phyloP scores from a whole-genome alignment of 2,329 filamentous ascomycete species.

The Trichoderma brevicompactum region DNA sequence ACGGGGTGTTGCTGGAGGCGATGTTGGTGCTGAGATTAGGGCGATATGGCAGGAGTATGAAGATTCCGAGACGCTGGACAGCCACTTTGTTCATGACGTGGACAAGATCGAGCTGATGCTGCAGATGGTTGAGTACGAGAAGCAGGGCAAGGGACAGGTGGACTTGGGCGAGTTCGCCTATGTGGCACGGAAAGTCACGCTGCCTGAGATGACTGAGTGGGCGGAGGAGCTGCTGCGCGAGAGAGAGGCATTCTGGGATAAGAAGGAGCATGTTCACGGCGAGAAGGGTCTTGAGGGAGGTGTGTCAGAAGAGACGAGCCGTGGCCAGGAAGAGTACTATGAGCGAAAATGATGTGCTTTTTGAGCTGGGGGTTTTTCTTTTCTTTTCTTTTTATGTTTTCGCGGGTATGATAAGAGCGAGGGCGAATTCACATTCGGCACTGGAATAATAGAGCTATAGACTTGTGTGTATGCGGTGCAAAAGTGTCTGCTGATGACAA shows the following conservation, averaged over 20 bases:
- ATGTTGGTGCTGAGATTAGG: slow-evolving; percentile 70
- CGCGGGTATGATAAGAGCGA: background rate
- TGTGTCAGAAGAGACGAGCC: slow-evolving; percentile 43
- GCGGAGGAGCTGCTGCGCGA: slow-evolving; percentile 76
- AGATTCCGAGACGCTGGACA: slow-evolving; percentile 80
- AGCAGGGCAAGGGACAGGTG: slow-evolving; percentile 63
- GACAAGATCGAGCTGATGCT: slow-evolving; percentile 95
- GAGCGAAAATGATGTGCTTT: slow-evolving; percentile 33
- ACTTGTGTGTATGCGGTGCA: slow-evolving; percentile 7
- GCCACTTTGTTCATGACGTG: slow-evolving; percentile 90
- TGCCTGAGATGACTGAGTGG: slow-evolving; percentile 83
- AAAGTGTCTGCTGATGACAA: background rate
- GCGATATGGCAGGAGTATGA: slow-evolving; percentile 96
- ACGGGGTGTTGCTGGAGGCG: slow-evolving; percentile 73
- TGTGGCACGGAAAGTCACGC: slow-evolving; percentile 72
- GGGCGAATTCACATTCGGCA: slow-evolving; percentile 18
- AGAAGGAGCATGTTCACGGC: slow-evolving; percentile 52
- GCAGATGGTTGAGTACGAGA: slow-evolving; percentile 98
- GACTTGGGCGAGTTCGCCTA: slow-evolving; percentile 87
- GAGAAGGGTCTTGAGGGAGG: slow-evolving; percentile 48
- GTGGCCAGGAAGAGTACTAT: slow-evolving; percentile 58
- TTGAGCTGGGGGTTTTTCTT: background rate
- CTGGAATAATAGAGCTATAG: slow-evolving; percentile 13
- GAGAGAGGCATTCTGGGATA: slow-evolving; percentile 72
- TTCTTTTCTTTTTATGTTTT: background rate